Conservation (phyloP, 495 filamentous ascomycete genomes). For the Astrothelium subdiscretum region DNA sequence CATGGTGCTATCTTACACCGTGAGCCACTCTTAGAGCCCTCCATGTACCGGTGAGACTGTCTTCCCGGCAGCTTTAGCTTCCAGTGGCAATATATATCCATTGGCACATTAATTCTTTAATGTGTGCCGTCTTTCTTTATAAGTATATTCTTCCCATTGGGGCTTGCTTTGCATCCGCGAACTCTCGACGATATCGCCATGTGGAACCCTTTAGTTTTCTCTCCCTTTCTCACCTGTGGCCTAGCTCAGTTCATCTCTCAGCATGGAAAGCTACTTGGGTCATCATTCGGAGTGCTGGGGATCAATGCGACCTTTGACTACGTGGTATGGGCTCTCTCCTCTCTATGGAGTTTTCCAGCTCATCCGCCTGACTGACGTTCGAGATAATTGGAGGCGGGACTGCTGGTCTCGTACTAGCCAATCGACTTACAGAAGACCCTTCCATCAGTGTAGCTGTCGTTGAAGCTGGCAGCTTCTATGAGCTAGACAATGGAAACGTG, state of each 20-base stretch:
- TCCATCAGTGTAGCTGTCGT: conserved; percentile 12
- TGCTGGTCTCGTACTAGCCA: conserved; percentile 12
- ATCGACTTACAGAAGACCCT: conserved; percentile 11
- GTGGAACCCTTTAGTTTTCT: background rate
- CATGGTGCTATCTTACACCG: background rate
- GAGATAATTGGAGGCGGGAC: conserved; percentile 16
- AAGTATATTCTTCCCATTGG: background rate
- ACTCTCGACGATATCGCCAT: background rate
- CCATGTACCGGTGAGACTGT: background rate
- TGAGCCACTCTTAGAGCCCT: background rate
- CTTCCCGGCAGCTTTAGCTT: background rate
- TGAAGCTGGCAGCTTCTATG: conserved; percentile 14
- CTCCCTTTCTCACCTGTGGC: background rate
- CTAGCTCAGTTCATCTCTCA: background rate
- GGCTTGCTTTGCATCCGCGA: background rate
- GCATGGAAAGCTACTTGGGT: conserved; percentile 5
- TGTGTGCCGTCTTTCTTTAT: background rate
- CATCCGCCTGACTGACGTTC: background rate
- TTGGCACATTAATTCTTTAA: background rate
- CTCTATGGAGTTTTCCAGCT: background rate
- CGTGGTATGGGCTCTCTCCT: conserved; percentile 3
- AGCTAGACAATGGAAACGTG: conserved; percentile 7
- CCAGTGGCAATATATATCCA: background rate
- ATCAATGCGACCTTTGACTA: conserved; percentile 13
- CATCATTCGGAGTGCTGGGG: conserved; percentile 13